phyloP scores from a whole-genome alignment of 1,284 basidiomycete genomes.

The Athelia psychrophila region DNA sequence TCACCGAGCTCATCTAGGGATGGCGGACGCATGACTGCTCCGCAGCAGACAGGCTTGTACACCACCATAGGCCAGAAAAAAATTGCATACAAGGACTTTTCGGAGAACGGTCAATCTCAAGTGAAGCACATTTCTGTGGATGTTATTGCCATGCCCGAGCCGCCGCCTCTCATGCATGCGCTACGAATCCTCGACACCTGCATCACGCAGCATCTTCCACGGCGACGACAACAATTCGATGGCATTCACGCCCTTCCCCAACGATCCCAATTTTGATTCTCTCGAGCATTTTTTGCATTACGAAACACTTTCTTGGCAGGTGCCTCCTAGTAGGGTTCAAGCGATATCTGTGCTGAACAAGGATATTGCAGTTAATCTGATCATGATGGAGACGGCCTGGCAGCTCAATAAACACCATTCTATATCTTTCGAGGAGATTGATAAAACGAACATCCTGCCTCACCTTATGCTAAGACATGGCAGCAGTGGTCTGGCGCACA shows the following conservation, averaged over 20 bases:
- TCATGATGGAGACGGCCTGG: constrained; percentile 41
- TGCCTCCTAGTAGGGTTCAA: neutral
- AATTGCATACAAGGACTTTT: neutral
- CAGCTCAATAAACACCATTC: constrained; percentile 32
- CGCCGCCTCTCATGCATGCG: neutral
- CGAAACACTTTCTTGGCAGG: neutral
- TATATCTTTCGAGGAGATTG: constrained; percentile 38
- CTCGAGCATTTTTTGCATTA: neutral
- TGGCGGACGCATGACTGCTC: neutral
- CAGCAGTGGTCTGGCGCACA: constrained; percentile 26
- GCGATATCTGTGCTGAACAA: neutral
- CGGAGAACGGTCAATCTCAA: neutral
- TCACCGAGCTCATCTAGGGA: too few species aligned
- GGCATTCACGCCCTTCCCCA: neutral
- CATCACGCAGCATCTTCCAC: neutral
- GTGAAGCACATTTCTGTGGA: neutral
- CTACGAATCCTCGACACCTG: neutral
- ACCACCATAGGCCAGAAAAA: neutral
- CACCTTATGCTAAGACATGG: constrained; percentile 22
- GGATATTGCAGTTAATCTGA: constrained; percentile 36
- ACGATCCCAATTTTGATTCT: neutral
- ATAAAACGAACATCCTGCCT: constrained; percentile 36
- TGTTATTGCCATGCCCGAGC: neutral
- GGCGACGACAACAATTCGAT: neutral
- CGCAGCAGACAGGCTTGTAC: neutral